Percentiles rank a stretch among this genome's conserved stretches.
phyloP scores from a whole-genome alignment of 768 basidiomycete genomes.

The Tubosaeta sp. region DNA sequence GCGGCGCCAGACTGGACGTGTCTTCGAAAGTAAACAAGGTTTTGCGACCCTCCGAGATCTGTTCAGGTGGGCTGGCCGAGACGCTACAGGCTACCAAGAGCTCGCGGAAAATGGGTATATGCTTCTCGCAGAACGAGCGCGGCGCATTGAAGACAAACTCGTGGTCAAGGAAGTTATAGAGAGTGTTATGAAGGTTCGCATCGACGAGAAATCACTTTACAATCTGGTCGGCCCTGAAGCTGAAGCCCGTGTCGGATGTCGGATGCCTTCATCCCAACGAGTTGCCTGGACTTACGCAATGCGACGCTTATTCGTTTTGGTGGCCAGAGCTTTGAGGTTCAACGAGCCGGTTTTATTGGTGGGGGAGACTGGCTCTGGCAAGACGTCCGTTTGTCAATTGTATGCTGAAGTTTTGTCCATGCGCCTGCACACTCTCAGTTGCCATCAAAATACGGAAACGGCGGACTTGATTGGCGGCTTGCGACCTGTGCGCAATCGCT shows the following conservation, averaged over 20 bases:
- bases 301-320: slow-evolving; percentile 81
- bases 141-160: slow-evolving; percentile 78
- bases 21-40: slow-evolving; percentile 96
- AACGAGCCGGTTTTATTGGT: slow-evolving; percentile 95
- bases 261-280: slow-evolving; percentile 38
- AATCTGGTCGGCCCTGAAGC: slow-evolving; percentile 45
- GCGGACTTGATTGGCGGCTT: slow-evolving; percentile 94
- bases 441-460: slow-evolving; percentile 98
- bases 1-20: slow-evolving; percentile 81
- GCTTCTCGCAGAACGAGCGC: slow-evolving; percentile 88
- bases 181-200: slow-evolving; percentile 77
- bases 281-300: slow-evolving; percentile 92
- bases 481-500: slow-evolving; percentile 80
- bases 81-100: slow-evolving; percentile 85
- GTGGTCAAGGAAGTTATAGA: slow-evolving; percentile 94
- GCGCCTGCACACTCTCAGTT: slow-evolving; percentile 73
- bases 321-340: slow-evolving; percentile 79
- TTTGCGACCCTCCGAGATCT: slow-evolving; percentile 96
- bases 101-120: slow-evolving; percentile 96
- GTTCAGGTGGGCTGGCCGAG: slow-evolving; percentile 94
- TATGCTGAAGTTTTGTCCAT: slow-evolving; percentile 65
- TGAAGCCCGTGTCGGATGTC: slow-evolving; percentile 52
- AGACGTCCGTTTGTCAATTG: slow-evolving; percentile 94
- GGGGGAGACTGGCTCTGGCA: slow-evolving; percentile 96
- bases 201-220: slow-evolving; percentile 74